A percentile compares a stretch with the other conserved stretches of the same genome.
phyloP scores from a whole-genome alignment of 1,284 basidiomycete genomes.

The Hypsizygus ulmarius region DNA sequence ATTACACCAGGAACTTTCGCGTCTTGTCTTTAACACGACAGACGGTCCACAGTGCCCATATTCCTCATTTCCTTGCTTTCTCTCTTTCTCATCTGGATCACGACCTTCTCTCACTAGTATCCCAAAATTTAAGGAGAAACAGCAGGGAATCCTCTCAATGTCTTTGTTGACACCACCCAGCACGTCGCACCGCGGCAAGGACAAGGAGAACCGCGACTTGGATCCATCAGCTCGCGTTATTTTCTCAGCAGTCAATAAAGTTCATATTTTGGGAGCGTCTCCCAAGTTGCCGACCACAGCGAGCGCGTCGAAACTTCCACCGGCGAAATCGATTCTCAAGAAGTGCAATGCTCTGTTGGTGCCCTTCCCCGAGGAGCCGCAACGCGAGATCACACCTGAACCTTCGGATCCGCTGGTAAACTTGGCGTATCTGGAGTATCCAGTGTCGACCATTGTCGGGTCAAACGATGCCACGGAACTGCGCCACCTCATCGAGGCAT shows the following conservation, averaged over 20 bases:
- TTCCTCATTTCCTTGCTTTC: not conserved
- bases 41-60: not conserved
- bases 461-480: conserved; percentile 38
- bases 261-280: conserved; percentile 45
- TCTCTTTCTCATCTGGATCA: not conserved
- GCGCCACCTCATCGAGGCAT: conserved; percentile 65
- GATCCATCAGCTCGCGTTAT: conserved; percentile 44
- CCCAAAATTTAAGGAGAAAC: not conserved
- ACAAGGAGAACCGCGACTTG: conserved; percentile 45
- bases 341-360: conserved; percentile 54
- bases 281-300: conserved; percentile 32
- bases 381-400: conserved; percentile 67
- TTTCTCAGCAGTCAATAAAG: conserved; percentile 58
- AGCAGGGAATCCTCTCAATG: conserved; percentile 28
- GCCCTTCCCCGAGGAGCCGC: conserved; percentile 39
- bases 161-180: conserved; percentile 61
- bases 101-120: conserved; percentile 2
- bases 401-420: conserved; percentile 65
- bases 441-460: conserved; percentile 54
- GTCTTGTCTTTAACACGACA: conserved; percentile 13
- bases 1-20: conserved; percentile 17
- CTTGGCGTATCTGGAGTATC: conserved; percentile 57
- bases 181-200: conserved; percentile 56
- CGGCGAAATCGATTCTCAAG: conserved; percentile 68
- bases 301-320: conserved; percentile 38